phyloP scores from a whole-genome alignment of 176 grass and related monocot genomes.

The Carex scoparia region DNA sequence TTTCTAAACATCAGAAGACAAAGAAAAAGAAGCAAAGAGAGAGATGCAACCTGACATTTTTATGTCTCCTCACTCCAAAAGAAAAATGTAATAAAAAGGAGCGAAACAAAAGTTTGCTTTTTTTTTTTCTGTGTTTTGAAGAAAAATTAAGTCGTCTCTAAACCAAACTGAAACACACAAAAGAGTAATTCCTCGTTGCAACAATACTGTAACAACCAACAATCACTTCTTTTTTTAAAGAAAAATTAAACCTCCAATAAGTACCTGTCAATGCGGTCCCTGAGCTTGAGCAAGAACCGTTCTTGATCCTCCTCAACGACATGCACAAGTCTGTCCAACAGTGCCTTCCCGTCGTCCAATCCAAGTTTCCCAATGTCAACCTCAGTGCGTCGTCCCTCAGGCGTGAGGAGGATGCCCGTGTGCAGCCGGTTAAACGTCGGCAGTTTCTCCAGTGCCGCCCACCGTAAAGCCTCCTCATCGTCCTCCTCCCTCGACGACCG shows the following conservation, averaged over 20 bases:
- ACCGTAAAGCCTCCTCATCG: conserved; percentile 84
- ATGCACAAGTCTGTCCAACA: conserved; percentile 61
- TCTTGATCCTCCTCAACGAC: conserved; percentile 75
- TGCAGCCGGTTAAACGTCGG: conserved; percentile 65
- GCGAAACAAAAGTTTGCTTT: background rate
- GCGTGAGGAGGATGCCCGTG: conserved; percentile 38
- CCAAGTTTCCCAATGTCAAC: conserved; percentile 54
- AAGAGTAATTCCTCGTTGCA: background rate
- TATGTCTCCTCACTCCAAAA: background rate
- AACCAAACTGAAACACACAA: background rate
- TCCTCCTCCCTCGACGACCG: conserved; percentile 63
- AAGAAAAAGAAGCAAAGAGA: background rate
- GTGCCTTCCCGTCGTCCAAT: conserved; percentile 37
- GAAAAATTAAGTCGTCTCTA: background rate
- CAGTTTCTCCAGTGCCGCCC: conserved; percentile 94
- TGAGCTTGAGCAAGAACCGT: conserved; percentile 68
- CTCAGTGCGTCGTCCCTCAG: conserved; percentile 32
- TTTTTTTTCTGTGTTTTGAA: background rate
- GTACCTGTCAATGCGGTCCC: conserved; percentile 68
- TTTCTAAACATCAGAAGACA: background rate
- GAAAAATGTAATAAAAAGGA: background rate
- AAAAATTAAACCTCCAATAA: background rate
- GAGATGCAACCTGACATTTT: background rate
- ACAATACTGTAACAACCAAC: background rate
- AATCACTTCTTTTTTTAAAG: background rate